Conservation (phyloP, 345 rosid species). For the Lagerstroemia speciosa region DNA sequence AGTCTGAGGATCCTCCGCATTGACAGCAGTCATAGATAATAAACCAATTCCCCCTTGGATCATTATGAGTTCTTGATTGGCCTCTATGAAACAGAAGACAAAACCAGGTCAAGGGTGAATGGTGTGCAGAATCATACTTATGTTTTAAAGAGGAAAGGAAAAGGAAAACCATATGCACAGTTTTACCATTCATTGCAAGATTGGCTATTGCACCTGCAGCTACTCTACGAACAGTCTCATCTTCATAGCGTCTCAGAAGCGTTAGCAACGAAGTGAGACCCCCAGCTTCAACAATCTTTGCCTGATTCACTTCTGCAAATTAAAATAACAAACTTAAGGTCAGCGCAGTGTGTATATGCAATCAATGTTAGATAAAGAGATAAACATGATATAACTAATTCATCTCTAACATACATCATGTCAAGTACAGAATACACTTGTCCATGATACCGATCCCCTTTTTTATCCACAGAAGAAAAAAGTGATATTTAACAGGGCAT, state of each 20-base stretch:
- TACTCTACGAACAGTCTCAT: constrained; percentile 89
- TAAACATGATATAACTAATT: not conserved
- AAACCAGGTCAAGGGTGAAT: constrained; percentile 7
- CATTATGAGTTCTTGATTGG: constrained; percentile 94
- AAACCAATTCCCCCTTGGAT: constrained; percentile 86
- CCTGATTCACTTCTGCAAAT: constrained; percentile 79
- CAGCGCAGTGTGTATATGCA: not conserved
- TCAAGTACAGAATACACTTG: not conserved
- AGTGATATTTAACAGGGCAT: too few relatives aligned
- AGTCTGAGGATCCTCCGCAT: constrained; percentile 92
- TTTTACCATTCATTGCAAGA: constrained; percentile 99
- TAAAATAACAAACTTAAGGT: not conserved
- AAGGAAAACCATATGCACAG: constrained; percentile 4
- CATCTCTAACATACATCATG: not conserved
- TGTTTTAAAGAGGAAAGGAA: not conserved
- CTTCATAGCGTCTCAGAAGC: constrained; percentile 85
- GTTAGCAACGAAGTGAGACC: constrained; percentile 80
- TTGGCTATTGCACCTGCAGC: constrained; percentile 99
- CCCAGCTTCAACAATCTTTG: constrained; percentile 95
- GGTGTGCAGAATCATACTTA: not conserved
- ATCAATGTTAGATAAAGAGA: not conserved
- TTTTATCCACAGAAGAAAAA: not conserved
- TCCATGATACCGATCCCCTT: not conserved
- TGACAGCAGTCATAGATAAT: constrained; percentile 72
- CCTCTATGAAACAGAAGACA: constrained; percentile 38